These are phyloP conservation scores for Debaryomycetaceae sp. DNA, from an alignment of 1,139 yeast genomes.

Conservation along the genomic window DNA sequence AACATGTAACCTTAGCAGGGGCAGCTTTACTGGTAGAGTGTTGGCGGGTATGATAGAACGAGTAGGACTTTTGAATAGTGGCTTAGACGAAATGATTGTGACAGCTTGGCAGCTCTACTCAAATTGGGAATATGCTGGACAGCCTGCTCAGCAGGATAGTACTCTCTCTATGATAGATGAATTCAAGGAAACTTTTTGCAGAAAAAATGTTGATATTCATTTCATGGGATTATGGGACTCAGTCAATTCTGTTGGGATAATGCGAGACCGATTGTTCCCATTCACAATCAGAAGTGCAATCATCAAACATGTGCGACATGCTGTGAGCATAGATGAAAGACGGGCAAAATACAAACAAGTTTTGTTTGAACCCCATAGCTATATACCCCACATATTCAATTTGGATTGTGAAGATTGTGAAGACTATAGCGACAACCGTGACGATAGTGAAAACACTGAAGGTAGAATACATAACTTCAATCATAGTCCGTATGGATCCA, in stretches of 20 bases:
- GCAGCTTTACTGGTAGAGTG: conserved; percentile 62
- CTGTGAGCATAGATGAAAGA: conserved; percentile 63
- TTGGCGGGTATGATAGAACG: conserved; percentile 61
- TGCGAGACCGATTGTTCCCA: conserved; percentile 57
- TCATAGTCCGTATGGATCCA: neutral
- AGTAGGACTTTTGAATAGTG: conserved; percentile 53
- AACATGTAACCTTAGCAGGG: conserved; percentile 38
- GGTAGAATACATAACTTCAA: neutral
- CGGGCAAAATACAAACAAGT: conserved; percentile 60
- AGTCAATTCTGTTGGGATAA: conserved; percentile 59
- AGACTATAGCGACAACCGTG: neutral
- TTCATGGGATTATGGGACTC: conserved; percentile 70
- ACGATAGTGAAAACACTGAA: neutral
- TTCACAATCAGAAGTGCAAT: conserved; percentile 47
- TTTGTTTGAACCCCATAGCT: conserved; percentile 42
- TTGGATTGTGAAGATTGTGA: conserved; percentile 16
- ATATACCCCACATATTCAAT: conserved; percentile 25
- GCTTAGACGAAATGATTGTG: conserved; percentile 50
- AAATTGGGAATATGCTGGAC: conserved; percentile 61
- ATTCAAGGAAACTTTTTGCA: conserved; percentile 50
- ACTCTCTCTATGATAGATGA: conserved; percentile 45
- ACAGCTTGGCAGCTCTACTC: conserved; percentile 62
- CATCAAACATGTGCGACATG: conserved; percentile 61
- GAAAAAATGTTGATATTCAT: conserved; percentile 40
- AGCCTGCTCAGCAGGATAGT: conserved; percentile 43